A percentile compares a stretch with the other conserved stretches of the same genome.
These are phyloP conservation scores for Speleostelium caveatum DNA, from an alignment of 78 protist genomes.

Conservation along the genomic window DNA sequence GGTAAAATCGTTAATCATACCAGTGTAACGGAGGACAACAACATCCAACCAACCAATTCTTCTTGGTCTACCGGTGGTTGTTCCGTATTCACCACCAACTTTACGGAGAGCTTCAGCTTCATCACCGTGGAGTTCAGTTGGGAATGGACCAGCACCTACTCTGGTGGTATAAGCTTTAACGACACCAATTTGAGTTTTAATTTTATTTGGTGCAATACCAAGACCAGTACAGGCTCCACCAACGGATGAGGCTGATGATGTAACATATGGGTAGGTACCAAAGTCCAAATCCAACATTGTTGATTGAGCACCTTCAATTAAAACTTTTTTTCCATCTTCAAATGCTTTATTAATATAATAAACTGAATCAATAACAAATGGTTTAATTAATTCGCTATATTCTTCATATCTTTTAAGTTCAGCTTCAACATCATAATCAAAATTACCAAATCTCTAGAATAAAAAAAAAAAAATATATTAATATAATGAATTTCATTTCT, in stretches of 20 bases:
- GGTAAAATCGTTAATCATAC: conserved; percentile 88
- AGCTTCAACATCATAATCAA: conserved; percentile 86
- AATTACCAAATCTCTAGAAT: conserved; percentile 65
- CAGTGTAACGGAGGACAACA: conserved; percentile 89
- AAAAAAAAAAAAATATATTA: too few relatives aligned
- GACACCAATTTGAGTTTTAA: conserved; percentile 89
- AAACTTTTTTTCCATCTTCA: conserved; percentile 81
- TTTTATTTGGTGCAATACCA: conserved; percentile 91
- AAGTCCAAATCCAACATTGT: conserved; percentile 95
- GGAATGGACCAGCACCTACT: conserved; percentile 95
- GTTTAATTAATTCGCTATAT: conserved; percentile 79
- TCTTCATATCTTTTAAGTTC: conserved; percentile 84
- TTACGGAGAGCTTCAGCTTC: conserved; percentile 67
- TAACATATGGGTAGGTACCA: conserved; percentile 96
- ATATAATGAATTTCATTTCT: background rate
- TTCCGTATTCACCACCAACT: conserved; percentile 93
- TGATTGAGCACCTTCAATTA: conserved; percentile 95
- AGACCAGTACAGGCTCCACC: conserved; percentile 94
- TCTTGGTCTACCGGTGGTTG: conserved; percentile 95
- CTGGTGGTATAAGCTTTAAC: conserved; percentile 97
- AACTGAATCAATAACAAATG: conserved; percentile 91
- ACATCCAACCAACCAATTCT: conserved; percentile 96
- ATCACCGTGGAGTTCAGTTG: conserved; percentile 88
- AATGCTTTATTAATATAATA: conserved; percentile 76
- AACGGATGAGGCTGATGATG: conserved; percentile 90